A percentile compares a stretch with the other conserved stretches of the same genome.
Conservation (phyloP, 2,329 filamentous ascomycete genomes). For the Triangularia setosa region DNA sequence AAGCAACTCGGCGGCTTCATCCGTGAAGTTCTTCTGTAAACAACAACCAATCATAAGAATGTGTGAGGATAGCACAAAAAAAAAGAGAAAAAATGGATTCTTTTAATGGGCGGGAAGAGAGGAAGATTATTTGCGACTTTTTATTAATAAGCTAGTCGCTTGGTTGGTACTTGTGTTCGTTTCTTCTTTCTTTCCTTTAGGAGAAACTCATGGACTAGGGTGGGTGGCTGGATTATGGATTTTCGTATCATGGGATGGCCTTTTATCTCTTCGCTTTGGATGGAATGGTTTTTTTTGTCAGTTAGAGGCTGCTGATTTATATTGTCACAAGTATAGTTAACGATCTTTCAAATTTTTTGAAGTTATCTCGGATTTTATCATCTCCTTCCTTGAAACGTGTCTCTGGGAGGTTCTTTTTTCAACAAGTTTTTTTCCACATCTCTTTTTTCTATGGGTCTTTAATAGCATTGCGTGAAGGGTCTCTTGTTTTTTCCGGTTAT, state of each 20-base stretch:
- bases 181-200: not conserved
- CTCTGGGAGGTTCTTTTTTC: not conserved
- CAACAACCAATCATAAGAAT: not conserved
- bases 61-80: not conserved
- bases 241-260: not conserved
- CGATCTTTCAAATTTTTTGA: not conserved
- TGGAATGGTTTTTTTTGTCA: not conserved
- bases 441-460: not conserved
- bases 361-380: not conserved
- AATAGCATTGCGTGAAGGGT: not conserved
- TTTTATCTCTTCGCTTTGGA: not conserved
- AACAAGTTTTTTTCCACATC: not conserved
- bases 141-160: not conserved
- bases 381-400: not conserved
- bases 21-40: conserved; percentile 32
- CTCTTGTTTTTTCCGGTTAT: not conserved
- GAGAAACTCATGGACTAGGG: not conserved
- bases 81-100: not conserved
- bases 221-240: not conserved
- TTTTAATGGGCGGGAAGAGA: not conserved
- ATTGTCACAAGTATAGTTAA: not conserved
- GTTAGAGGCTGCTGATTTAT: not conserved
- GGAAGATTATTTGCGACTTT: not conserved
- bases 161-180: not conserved
- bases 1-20: conserved; percentile 35